These are phyloP conservation scores for Trichothecium roseum DNA, from an alignment of 2,329 filamentous ascomycete genomes.

Conservation along the genomic window DNA sequence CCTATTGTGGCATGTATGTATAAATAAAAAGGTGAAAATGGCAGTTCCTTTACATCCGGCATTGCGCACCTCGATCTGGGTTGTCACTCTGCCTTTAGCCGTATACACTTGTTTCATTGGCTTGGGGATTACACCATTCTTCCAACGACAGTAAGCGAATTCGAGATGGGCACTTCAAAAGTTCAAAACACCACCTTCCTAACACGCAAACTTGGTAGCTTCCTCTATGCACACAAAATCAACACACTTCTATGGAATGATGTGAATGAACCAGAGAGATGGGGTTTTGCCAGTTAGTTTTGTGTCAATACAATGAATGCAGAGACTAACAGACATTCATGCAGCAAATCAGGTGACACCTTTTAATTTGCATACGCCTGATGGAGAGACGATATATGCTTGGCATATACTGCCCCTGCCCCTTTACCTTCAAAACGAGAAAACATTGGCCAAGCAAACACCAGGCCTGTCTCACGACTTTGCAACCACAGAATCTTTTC, in stretches of 20 bases:
- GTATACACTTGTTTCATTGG: constrained; percentile 59
- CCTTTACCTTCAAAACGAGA: constrained; percentile 63
- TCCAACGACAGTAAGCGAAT: constrained; percentile 67
- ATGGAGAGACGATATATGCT: constrained; percentile 69
- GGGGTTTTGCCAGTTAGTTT: constrained; percentile 69
- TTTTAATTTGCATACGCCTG: constrained; percentile 65
- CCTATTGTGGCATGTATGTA: too few relatives aligned
- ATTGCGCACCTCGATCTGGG: constrained; percentile 33
- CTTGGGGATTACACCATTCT: constrained; percentile 53
- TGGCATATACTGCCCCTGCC: constrained; percentile 85
- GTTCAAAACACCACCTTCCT: not conserved
- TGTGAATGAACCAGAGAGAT: constrained; percentile 65
- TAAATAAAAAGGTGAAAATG: not conserved
- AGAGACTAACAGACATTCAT: not conserved
- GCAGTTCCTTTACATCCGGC: constrained; percentile 1
- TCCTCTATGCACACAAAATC: constrained; percentile 74
- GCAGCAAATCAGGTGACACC: constrained; percentile 80
- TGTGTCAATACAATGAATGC: too few relatives aligned
- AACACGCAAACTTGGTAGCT: constrained; percentile 36
- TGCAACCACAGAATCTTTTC: constrained; percentile 46
- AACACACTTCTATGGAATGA: constrained; percentile 64
- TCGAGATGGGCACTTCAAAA: too few relatives aligned
- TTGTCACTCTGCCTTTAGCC: constrained; percentile 47
- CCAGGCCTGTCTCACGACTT: constrained; percentile 42
- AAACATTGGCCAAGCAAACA: constrained; percentile 41